Base-by-base conservation (phyloP, 2,329 filamentous ascomycete genomes). In the Pseudocercospora musae region DNA sequence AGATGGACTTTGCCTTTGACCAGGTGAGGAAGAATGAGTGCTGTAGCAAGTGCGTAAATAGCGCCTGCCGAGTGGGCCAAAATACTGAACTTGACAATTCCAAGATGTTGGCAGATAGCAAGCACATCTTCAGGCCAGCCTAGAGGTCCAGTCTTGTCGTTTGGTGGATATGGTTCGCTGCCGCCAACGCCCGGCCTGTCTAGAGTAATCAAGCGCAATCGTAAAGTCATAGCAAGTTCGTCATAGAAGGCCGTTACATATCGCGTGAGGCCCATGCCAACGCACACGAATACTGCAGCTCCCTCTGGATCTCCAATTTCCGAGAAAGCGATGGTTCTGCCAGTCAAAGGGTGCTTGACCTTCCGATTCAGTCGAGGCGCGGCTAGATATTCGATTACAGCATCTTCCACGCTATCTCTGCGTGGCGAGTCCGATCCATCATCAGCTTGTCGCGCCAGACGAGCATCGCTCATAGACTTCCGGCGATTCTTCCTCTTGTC, bases 201-300 rank as follows among this genome's bases (percentile, higher is more conserved):
- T 5, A 94, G 90, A 0, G 95, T 98, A 68, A 99, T 96, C 57
- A 99, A 82, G 20, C 95, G 87, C 60, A 99, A 78, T 75, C 92
- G 95, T 62, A 99, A 80, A 0, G 93, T 96, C 71, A 91, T 80
- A 2, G 95, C 95, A 58, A 99, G 81, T 75, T 99, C 95, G 74
- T 99, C 95, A 73, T 98, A 99, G 74, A 99, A 99, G 0, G 93
- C 92, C 64, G 92, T 97, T 63, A 99, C 90, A 74, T 95, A 99
- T 76, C 95, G 86, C 10, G 95, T 99, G 71, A 99, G 78, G 0
- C 95, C 95, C 95, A 99, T 99, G 20, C 95, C 95, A 2, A 99
- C 92, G 72, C 95, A 99, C 74, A 95, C 96, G 69, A 99, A 93
- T 1, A 99, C 91, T 2, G 92, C 94, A 68, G 89, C 94, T 1